Evolutionary conservation across 352 stramenopile genomes (phyloP).

Genomic region (Pythium insidiosum): DNA sequence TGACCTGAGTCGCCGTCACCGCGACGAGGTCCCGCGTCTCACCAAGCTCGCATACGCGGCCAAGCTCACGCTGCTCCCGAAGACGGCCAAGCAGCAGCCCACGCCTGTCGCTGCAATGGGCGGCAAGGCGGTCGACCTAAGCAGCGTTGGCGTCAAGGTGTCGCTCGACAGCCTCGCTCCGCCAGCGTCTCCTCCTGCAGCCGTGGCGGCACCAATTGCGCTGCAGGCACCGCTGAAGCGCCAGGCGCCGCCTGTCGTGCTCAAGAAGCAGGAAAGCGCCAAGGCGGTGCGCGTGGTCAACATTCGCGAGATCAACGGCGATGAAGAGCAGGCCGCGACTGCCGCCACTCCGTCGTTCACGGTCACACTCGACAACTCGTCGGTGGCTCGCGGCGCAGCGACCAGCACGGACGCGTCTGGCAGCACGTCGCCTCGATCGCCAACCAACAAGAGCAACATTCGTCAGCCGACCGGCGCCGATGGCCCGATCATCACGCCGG

Average conservation of each 20-base stretch:
- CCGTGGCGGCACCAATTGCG: slow-evolving; percentile 12
- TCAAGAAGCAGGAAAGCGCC: slow-evolving; percentile 45
- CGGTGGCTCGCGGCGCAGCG: slow-evolving; percentile 9
- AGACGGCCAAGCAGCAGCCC: slow-evolving; percentile 17
- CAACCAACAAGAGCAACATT: slow-evolving; percentile 14
- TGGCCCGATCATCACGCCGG: slow-evolving; percentile 52
- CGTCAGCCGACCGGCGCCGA: slow-evolving; percentile 78
- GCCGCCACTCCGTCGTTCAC: slow-evolving; percentile 21
- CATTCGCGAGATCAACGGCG: slow-evolving; percentile 48
- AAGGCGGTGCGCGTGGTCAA: slow-evolving; percentile 77
- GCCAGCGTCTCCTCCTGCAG: slow-evolving; percentile 24
- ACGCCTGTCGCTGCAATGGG: not conserved
- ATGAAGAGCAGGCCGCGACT: slow-evolving; percentile 12
- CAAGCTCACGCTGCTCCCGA: slow-evolving; percentile 47
- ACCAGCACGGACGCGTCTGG: slow-evolving; percentile 11
- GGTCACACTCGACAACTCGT: slow-evolving; percentile 25
- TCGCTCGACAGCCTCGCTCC: slow-evolving; percentile 40
- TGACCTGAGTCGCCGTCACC: slow-evolving; percentile 76
- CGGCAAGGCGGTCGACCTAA: slow-evolving; percentile 12
- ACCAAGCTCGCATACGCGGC: slow-evolving; percentile 71
- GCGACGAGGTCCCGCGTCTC: slow-evolving; percentile 74
- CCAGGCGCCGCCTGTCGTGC: slow-evolving; percentile 38
- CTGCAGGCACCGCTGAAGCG: slow-evolving; percentile 44
- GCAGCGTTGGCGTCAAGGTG: slow-evolving; percentile 14
- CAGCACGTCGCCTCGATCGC: slow-evolving; percentile 2